Conservation (phyloP, 805 yeast genomes). For the Blastobotrys chiropterorum region DNA sequence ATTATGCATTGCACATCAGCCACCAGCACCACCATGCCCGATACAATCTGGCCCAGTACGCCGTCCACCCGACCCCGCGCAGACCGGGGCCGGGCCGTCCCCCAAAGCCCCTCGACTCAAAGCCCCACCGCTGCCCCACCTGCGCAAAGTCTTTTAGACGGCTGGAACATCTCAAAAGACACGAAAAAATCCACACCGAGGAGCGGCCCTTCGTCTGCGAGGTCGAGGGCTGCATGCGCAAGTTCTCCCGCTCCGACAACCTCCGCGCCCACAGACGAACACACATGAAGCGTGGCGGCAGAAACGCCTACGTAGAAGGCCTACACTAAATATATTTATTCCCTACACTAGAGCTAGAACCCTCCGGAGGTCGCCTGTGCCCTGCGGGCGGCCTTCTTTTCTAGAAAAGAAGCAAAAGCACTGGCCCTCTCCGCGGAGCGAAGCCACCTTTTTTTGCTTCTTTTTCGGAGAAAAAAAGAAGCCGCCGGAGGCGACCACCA, state of each 20-base stretch:
- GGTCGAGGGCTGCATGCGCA: constrained; percentile 48
- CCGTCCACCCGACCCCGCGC: neutral
- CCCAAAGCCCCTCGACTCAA: constrained; percentile 1
- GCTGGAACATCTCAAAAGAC: constrained; percentile 42
- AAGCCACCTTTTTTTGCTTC: too few species aligned
- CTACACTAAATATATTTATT: too few species aligned
- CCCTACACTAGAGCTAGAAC: too few species aligned
- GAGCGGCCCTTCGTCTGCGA: constrained; percentile 72
- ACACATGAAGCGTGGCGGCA: constrained; percentile 44
- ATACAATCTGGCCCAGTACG: neutral
- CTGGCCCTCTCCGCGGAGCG: too few species aligned
- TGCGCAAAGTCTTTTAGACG: constrained; percentile 36
- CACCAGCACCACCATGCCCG: neutral
- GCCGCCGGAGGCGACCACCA: too few species aligned
- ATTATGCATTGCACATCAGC: constrained; percentile 2
- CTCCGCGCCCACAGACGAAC: constrained; percentile 70
- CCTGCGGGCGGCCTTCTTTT: too few species aligned
- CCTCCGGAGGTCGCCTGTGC: too few species aligned
- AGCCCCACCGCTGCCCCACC: constrained; percentile 26
- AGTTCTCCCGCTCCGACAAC: constrained; percentile 73
- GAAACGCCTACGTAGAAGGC: constrained; percentile 36
- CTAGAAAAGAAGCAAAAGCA: too few species aligned
- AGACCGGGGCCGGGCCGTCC: constrained; percentile 6
- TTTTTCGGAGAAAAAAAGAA: too few species aligned
- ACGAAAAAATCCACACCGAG: constrained; percentile 67